Percentiles rank a stretch among this genome's conserved stretches.
phyloP scores from a whole-genome alignment of 2,329 filamentous ascomycete species.

The Botryotinia calthae region DNA sequence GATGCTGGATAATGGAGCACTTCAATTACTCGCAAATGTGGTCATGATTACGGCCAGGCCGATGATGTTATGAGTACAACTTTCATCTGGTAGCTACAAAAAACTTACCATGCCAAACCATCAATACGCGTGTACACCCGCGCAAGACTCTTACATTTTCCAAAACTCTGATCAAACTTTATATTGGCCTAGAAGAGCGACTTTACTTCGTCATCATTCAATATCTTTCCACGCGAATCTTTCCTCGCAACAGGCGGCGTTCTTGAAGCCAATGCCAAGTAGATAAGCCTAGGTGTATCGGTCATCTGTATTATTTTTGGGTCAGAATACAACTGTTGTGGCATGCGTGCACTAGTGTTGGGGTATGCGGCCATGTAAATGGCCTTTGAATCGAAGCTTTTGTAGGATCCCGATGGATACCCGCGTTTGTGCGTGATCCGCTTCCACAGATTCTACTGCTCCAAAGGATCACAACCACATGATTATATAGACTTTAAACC shows the following conservation, averaged over 20 bases:
- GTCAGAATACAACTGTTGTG: not conserved
- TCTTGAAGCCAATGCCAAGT: not conserved
- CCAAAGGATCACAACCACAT: not conserved
- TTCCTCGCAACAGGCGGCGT: not conserved
- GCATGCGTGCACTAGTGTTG: not conserved
- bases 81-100: too few relatives aligned
- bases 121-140: not conserved
- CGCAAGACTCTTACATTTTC: too few relatives aligned
- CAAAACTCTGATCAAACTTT: not conserved
- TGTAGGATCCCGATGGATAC: not conserved
- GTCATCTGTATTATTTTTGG: not conserved
- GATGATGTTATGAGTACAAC: not conserved
- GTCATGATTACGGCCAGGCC: not conserved
- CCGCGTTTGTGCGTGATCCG: not conserved
- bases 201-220: not conserved
- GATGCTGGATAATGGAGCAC: not conserved
- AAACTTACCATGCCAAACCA: not conserved
- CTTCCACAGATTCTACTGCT: not conserved
- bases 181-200: too few relatives aligned
- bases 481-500: not conserved
- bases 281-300: not conserved
- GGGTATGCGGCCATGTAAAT: not conserved
- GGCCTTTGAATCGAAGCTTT: not conserved
- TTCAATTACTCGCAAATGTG: not conserved
- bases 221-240: not conserved